These are phyloP conservation scores for Alternaria conjuncta DNA, from an alignment of 2,329 filamentous ascomycete species.

Conservation along the genomic window DNA sequence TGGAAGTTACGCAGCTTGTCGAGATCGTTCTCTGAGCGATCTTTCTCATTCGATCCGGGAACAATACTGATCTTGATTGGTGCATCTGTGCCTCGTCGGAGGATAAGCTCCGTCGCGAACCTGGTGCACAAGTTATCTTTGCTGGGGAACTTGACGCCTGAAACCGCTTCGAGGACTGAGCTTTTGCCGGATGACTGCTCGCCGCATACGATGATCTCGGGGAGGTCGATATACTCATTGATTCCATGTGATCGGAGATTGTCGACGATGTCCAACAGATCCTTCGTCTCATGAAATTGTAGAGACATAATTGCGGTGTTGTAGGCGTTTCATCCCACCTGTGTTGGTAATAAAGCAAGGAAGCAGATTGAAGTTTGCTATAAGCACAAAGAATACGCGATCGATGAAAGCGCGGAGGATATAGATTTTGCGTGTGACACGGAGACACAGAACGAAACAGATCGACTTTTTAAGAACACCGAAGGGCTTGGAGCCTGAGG, in stretches of 20 bases:
- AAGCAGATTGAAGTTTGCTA: too few relatives aligned
- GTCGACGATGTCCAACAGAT: constrained; percentile 60
- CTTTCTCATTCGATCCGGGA: constrained; percentile 11
- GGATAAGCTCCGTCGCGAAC: constrained; percentile 66
- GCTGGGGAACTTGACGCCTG: constrained; percentile 63
- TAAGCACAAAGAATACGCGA: too few relatives aligned
- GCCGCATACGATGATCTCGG: constrained; percentile 46
- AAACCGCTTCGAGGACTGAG: constrained; percentile 44
- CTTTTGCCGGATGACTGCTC: constrained; percentile 37
- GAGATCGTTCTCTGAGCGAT: background rate
- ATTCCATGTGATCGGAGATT: constrained; percentile 54
- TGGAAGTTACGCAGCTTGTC: constrained; percentile 13
- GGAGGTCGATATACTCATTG: constrained; percentile 35
- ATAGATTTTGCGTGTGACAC: too few relatives aligned
- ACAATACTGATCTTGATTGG: constrained; percentile 54
- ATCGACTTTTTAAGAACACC: too few relatives aligned
- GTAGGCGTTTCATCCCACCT: too few relatives aligned
- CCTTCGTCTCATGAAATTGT: background rate
- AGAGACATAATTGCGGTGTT: too few relatives aligned
- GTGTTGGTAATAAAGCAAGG: too few relatives aligned
- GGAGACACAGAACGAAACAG: too few relatives aligned
- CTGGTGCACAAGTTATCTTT: constrained; percentile 64
- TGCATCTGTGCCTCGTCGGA: constrained; percentile 51
- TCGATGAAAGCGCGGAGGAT: too few relatives aligned
- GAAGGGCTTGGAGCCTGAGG: too few relatives aligned